These are phyloP conservation scores for Globisporangium paddicum DNA, from an alignment of 352 stramenopile species.

Conservation along the genomic window DNA sequence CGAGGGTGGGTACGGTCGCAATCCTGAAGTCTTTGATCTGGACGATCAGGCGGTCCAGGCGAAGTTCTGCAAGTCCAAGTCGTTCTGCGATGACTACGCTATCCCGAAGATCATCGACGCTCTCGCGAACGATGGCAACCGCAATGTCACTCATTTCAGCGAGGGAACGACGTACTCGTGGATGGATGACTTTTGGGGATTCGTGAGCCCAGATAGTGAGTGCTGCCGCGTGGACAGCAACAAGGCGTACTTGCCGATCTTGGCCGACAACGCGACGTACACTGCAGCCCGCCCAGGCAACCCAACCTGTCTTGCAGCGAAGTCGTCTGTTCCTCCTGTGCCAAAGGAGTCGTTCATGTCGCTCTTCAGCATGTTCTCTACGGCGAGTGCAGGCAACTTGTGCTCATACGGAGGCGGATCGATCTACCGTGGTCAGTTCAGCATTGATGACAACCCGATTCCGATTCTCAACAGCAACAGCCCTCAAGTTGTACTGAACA, in stretches of 20 bases:
- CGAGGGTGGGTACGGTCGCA: slow-evolving; percentile 43
- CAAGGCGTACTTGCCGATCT: slow-evolving; percentile 39
- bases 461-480: slow-evolving; percentile 15
- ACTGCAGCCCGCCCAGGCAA: slow-evolving; percentile 25
- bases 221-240: slow-evolving; percentile 51
- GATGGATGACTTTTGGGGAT: slow-evolving; percentile 68
- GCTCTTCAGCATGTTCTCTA: slow-evolving; percentile 30
- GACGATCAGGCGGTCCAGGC: slow-evolving; percentile 36
- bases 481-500: slow-evolving; percentile 15
- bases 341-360: slow-evolving; percentile 25
- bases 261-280: slow-evolving; percentile 43
- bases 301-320: slow-evolving; percentile 34
- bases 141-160: slow-evolving; percentile 43
- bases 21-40: slow-evolving; percentile 40
- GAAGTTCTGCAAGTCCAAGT: slow-evolving; percentile 59
- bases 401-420: slow-evolving; percentile 47
- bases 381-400: slow-evolving; percentile 19
- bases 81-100: slow-evolving; percentile 47
- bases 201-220: slow-evolving; percentile 52
- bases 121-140: slow-evolving; percentile 40
- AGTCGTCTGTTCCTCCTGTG: slow-evolving; percentile 17
- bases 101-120: slow-evolving; percentile 56
- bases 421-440: slow-evolving; percentile 35
- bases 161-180: slow-evolving; percentile 57
- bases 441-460: slow-evolving; percentile 26